Percentiles rank a stretch among this genome's conserved stretches.
phyloP scores from a whole-genome alignment of 2,329 filamentous ascomycete genomes.

The Lachnellula cervina region DNA sequence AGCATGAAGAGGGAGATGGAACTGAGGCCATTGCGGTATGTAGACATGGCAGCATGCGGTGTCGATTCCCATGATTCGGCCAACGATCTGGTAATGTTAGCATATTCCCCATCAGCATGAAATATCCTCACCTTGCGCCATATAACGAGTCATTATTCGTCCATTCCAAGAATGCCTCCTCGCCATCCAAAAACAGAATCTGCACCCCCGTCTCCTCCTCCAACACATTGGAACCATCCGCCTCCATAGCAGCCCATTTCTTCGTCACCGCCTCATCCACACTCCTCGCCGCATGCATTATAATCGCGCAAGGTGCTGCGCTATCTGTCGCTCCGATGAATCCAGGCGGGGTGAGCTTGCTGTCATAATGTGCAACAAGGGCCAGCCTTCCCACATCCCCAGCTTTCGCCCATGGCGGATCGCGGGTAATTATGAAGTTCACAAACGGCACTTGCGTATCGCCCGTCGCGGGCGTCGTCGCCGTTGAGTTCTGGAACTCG shows the following conservation, averaged over 20 bases:
- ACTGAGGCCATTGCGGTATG: constrained; percentile 67
- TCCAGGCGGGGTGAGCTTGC: constrained; percentile 70
- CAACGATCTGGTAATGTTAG: constrained; percentile 50
- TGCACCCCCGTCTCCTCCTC: constrained; percentile 81
- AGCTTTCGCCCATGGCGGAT: constrained; percentile 72
- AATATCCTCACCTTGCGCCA: constrained; percentile 63
- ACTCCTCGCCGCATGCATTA: constrained; percentile 78
- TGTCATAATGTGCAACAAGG: constrained; percentile 92
- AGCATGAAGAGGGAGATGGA: constrained; percentile 86
- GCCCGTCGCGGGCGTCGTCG: constrained; percentile 71
- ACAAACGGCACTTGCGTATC: constrained; percentile 71
- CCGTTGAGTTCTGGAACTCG: constrained; percentile 84
- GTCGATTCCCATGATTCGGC: constrained; percentile 76
- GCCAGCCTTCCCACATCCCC: constrained; percentile 79
- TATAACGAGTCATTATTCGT: constrained; percentile 79
- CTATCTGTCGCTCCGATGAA: constrained; percentile 95
- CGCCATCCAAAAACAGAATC: constrained; percentile 85
- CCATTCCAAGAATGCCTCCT: constrained; percentile 87
- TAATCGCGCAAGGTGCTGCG: constrained; percentile 88
- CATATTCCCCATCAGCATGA: not conserved
- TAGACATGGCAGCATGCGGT: constrained; percentile 65
- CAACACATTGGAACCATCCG: constrained; percentile 51
- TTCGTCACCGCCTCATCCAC: constrained; percentile 74
- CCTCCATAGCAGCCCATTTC: constrained; percentile 74
- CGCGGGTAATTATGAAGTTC: constrained; percentile 80